phyloP scores from a whole-genome alignment of 2,329 filamentous ascomycete species.

The Colletotrichum echinochloae region DNA sequence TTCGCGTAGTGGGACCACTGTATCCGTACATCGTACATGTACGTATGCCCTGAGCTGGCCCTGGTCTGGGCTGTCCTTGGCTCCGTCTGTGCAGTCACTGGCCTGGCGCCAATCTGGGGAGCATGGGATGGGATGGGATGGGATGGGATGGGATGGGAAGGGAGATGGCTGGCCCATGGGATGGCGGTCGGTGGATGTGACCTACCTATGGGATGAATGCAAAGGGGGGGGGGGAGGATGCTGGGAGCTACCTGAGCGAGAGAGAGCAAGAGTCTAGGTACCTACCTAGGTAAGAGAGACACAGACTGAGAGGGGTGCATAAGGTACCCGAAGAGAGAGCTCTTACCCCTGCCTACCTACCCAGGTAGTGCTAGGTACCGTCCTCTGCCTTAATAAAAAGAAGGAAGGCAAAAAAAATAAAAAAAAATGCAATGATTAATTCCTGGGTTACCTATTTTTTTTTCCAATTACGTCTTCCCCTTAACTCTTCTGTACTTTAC shows the following conservation, averaged over 20 bases:
- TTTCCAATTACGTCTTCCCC: constrained; percentile 41
- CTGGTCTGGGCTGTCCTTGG: constrained; percentile 40
- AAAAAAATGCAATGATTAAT: constrained; percentile 41
- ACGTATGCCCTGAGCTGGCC: constrained; percentile 31
- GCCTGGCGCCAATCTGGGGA: constrained; percentile 40
- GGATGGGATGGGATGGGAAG: background rate
- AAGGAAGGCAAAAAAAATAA: constrained; percentile 34
- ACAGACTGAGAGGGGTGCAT: constrained; percentile 17
- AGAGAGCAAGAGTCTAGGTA: too few species aligned
- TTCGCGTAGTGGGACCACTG: constrained; percentile 30
- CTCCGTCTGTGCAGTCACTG: constrained; percentile 41
- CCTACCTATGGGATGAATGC: background rate
- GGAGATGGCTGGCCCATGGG: constrained; percentile 1
- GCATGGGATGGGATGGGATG: constrained; percentile 19
- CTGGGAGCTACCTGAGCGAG: background rate
- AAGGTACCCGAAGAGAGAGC: background rate
- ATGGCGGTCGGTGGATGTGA: background rate
- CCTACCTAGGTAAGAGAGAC: background rate
- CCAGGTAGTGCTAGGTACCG: too few species aligned
- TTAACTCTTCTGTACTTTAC: constrained; percentile 38
- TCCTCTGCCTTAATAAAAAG: constrained; percentile 33
- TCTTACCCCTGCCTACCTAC: constrained; percentile 40
- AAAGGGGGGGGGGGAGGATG: background rate
- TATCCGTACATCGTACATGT: too few species aligned
- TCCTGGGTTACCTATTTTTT: constrained; percentile 41